phyloP scores from a whole-genome alignment of 129 eudicot genomes.

The Calendula officinalis region DNA sequence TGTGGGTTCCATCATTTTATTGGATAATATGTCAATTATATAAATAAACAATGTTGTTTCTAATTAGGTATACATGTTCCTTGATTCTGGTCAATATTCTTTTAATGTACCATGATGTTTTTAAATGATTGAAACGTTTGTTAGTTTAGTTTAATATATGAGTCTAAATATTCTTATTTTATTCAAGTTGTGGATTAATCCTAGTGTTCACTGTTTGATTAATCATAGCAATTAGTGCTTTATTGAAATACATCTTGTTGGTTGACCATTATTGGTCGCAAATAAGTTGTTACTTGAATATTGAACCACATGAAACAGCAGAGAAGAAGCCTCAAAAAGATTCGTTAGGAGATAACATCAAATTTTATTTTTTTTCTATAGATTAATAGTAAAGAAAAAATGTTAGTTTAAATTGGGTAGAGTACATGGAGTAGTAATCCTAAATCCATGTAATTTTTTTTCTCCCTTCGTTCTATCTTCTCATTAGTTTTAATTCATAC shows the following conservation, averaged over 20 bases:
- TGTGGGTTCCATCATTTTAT: constrained; percentile 28
- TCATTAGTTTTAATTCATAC: too few species aligned
- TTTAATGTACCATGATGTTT: constrained; percentile 24
- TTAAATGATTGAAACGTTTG: constrained; percentile 1
- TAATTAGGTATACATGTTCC: constrained; percentile 12
- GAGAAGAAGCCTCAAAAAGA: too few species aligned
- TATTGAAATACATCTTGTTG: background rate
- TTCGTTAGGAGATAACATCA: too few species aligned
- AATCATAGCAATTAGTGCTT: background rate
- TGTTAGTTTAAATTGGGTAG: too few species aligned
- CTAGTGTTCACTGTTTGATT: background rate
- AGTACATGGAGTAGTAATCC: too few species aligned
- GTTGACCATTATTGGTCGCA: too few species aligned
- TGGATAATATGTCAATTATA: background rate
- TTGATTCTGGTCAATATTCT: constrained; percentile 18
- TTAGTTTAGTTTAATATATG: background rate
- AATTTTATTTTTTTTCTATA: too few species aligned
- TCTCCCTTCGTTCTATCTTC: too few species aligned
- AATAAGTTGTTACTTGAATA: too few species aligned
- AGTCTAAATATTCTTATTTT: background rate
- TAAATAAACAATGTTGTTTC: constrained; percentile 14
- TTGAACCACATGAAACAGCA: too few species aligned
- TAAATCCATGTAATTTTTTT: too few species aligned
- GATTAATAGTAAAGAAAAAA: too few species aligned
- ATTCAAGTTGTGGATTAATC: background rate